Evolutionary conservation across 495 filamentous ascomycete genomes (phyloP).

Genomic region (Hypoxylon perforatum): DNA sequence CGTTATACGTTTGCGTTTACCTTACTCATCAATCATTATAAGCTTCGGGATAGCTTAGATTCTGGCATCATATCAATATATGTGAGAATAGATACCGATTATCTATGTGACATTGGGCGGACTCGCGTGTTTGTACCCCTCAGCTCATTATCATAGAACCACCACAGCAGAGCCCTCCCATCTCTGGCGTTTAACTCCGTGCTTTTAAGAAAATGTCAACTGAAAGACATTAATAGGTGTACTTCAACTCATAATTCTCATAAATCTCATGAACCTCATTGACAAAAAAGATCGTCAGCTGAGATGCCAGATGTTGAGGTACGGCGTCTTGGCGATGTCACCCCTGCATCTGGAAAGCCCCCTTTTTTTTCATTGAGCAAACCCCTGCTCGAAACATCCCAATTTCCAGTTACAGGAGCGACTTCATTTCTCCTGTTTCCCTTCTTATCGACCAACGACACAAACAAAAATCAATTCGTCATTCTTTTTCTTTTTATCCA

Average conservation of each 20-base stretch:
- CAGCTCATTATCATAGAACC: too few relatives aligned
- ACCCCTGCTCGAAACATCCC: slow-evolving; percentile 40
- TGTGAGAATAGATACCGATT: too few relatives aligned
- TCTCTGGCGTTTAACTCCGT: too few relatives aligned
- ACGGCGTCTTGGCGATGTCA: neutral
- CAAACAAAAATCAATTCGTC: slow-evolving; percentile 28
- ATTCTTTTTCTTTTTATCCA: slow-evolving; percentile 15
- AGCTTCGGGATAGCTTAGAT: neutral
- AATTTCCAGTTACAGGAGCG: slow-evolving; percentile 31
- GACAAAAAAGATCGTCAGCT: neutral
- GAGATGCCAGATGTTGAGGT: slow-evolving; percentile 8
- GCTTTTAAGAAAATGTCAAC: too few relatives aligned
- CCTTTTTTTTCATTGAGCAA: slow-evolving; percentile 22
- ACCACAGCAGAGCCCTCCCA: too few relatives aligned
- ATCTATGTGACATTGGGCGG: too few relatives aligned
- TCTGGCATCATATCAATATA: neutral
- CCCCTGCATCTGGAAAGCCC: slow-evolving; percentile 11
- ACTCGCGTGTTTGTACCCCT: too few relatives aligned
- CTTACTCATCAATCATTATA: neutral
- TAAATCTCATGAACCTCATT: too few relatives aligned
- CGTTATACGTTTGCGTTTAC: slow-evolving; percentile 33
- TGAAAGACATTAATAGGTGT: too few relatives aligned
- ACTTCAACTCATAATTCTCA: too few relatives aligned
- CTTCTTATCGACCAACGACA: slow-evolving; percentile 16
- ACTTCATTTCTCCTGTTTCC: slow-evolving; percentile 22